Conservation (phyloP, 192 early-diverging fungal genomes). For the Coemansia sp. region DNA sequence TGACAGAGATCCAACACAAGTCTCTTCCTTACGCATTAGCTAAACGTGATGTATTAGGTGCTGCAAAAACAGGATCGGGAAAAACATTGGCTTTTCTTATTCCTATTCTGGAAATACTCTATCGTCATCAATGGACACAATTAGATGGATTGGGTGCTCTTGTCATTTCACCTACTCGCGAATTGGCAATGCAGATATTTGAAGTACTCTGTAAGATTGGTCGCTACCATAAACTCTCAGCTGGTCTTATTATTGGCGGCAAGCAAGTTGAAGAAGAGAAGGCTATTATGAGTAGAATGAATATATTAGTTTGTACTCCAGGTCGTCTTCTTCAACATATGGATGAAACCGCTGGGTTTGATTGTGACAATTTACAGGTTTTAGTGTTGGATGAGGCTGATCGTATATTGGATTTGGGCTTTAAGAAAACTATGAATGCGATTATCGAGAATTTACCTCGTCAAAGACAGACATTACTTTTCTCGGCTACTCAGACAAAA, state of each 20-base stretch:
- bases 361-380: constrained; percentile 73
- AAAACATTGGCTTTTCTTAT: constrained; percentile 81
- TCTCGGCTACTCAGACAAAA: constrained; percentile 97
- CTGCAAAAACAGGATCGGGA: constrained; percentile 83
- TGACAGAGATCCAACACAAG: constrained; percentile 92
- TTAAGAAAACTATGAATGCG: constrained; percentile 77
- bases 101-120: constrained; percentile 80
- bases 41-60: constrained; percentile 75
- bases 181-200: constrained; percentile 89
- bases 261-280: constrained; percentile 84
- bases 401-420: constrained; percentile 84
- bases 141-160: constrained; percentile 78
- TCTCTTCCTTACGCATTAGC: constrained; percentile 69
- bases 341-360: constrained; percentile 90
- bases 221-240: constrained; percentile 74
- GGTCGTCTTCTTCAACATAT: constrained; percentile 85
- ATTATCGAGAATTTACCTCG: constrained; percentile 81
- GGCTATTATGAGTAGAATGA: constrained; percentile 71
- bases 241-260: constrained; percentile 91
- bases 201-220: constrained; percentile 77
- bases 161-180: constrained; percentile 81
- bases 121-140: constrained; percentile 78
- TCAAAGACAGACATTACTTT: constrained; percentile 88
- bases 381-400: constrained; percentile 86
- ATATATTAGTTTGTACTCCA: constrained; percentile 79